Evolutionary conservation across 805 yeast species (phyloP), one percentile per base, ranked within the genome.

Genomic region (Sungouiella thailandica): DNA sequence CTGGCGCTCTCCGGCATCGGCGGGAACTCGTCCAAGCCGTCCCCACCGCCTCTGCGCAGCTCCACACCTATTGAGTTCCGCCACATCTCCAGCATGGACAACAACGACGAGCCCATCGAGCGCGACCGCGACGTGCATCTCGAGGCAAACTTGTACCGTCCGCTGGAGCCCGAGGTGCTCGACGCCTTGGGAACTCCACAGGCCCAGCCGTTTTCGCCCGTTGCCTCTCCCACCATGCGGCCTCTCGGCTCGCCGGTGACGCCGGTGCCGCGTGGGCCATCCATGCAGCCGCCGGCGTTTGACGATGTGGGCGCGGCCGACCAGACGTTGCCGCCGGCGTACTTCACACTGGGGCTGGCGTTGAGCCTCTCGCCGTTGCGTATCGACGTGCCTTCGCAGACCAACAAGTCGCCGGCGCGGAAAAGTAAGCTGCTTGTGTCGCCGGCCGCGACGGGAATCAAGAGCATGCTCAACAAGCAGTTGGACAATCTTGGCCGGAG

Each of bases 281-380:
- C 20, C 9, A 47, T 64, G 23, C 76, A 76, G 25, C 86, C 86
- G 4, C 87, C 86, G 1, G 74, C 84, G 4, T 80, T 81, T 41
- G 74, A 50, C 36, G 36, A 30, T 4, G 25, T 34, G 12, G 44
- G 41, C 7, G 37, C 34, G 3, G 31, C 44, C 4, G 40, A 41
- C 17, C 37, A 39, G 4, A 34, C 46, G 4, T 32, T 46, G 16
- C 50, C 50, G 9, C 50, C 50, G 7, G 46, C 48, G 1, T 46
- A 46, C 17, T 39, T 32, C 17, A 26, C 24, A 9, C 32, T 34
- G 11, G 25, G 25, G 6, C 25, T 31, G 5, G 10, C 32, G 6
- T 23, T 40, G 26, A 36, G 32, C n/a, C 29, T 41, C 9, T 41
- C 47, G 13, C 46, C 47, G 7, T 31, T 43, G 14, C 33, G 47